Evolutionary conservation across 83 land plant genomes (phyloP), one percentile per base, ranked within the genome.

Genomic region (Isoetes engelmannii): DNA sequence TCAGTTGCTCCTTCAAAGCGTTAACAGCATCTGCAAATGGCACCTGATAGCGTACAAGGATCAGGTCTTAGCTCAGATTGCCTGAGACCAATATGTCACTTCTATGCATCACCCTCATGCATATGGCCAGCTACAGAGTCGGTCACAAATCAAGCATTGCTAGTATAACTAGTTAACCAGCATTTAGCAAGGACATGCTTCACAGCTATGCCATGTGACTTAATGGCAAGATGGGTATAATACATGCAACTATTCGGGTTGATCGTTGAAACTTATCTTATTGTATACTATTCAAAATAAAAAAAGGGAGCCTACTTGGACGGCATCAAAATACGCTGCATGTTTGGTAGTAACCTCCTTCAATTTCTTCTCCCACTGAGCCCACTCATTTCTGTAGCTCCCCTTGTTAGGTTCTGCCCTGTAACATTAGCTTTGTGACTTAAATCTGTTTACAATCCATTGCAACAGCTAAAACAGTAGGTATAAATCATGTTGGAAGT

Each of bases 381-480:
- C 74, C 96, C 96, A 94, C 45, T 87, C 84, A 15, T 80, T 70
- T 53, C 83, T 81, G 77, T 86, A 90, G 51, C 82, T n/a, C 44
- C 99, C 92, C 68, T 88, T 82, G n/a, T 80, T 72, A 21, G 88
- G 78, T 20, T 94, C 99, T 77, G 79, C 48, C 76, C 95, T 92
- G 63, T 48, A 66, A 7, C 47, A 53, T 12, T 19, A 61, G 44
- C 28, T 13, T 15, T 2, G 37, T 28, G 37, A 28, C 37, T 28
- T 28, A 28, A 2, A 28, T 28, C 37, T 2, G 37, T 28, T 28
- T 28, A 28, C 37, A 28, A 28, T 28, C 37, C 37, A 28, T 28
- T 28, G 37, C 37, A 28, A 28, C 37, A 28, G 37, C 37, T 28
- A 28, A 28, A 28, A 28, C 37, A 28, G 37, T 28, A 28, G 37